Base-by-base conservation (phyloP, 1,139 yeast species). In the Zygoascus hellenicus region DNA sequence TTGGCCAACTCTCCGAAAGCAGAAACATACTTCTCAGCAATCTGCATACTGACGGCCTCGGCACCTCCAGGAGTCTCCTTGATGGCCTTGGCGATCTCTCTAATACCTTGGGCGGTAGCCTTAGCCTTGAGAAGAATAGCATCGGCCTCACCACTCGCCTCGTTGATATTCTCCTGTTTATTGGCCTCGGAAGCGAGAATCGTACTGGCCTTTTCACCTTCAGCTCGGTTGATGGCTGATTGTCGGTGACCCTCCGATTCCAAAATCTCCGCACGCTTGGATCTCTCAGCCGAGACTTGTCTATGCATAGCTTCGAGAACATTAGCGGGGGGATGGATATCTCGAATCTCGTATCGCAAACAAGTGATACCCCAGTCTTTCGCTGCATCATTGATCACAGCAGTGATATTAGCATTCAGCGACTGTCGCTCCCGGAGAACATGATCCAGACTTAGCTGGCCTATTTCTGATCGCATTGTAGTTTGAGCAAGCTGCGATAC, bases 221-320 rank as follows among this genome's bases (percentile, higher is more conserved):
- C 95, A 49, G 94, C 90, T 51, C 82, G 79, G 63, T 86, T 87
- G 61, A 86, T 86, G 48, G 77, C 82, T 30, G 87, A 73, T 61
- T 83, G 89, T 61, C 90, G 77, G 50, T 77, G 79, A 67, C 95
- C 95, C 68, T 86, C 95, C 45, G 89, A 80, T 60, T 86, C 95
- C 63, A 86, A 74, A 55, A 86, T 87, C 63, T 85, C 92, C 2
- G 95, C 95, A 54, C 95, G 73, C 65, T 86, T 86, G 43, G 90
- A 80, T 58, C 95, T 73, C 64, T 87, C 95, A 29, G 95, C 94
- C 48, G 84, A 77, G 9, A 87, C 95, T 67, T 85, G 95, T 61
- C 92, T 77, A 65, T 86, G 95, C 95, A 86, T 86, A 36, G 95
- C 94, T 58, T 83, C 92, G 58, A 85, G 75, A n/a, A 86, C 95